Evolutionary conservation across 495 filamentous ascomycete species (phyloP).

Genomic region (Aspergillus funiculosus): DNA sequence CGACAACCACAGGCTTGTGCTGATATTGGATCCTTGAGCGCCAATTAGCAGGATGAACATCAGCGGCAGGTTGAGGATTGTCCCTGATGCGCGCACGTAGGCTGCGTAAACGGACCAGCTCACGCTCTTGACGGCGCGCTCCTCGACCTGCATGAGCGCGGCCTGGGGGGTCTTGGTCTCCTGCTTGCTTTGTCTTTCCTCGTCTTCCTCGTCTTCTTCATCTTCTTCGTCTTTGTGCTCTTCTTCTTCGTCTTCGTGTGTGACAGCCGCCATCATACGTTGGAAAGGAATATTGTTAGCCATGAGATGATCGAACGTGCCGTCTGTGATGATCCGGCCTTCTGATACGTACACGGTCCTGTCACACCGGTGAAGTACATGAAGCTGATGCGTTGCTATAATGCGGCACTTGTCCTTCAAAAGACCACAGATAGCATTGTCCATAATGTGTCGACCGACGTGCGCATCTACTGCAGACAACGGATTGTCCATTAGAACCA

Average conservation of each 20-base stretch:
- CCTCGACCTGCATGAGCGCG: slow-evolving; percentile 82
- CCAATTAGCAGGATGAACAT: slow-evolving; percentile 62
- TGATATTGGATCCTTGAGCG: slow-evolving; percentile 74
- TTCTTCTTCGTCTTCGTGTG: slow-evolving; percentile 62
- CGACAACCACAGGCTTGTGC: slow-evolving; percentile 86
- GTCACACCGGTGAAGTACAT: slow-evolving; percentile 38
- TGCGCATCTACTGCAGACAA: slow-evolving; percentile 96
- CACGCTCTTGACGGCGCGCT: slow-evolving; percentile 56
- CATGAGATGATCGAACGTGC: slow-evolving; percentile 81
- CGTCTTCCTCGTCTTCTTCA: slow-evolving; percentile 65
- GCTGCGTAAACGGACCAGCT: slow-evolving; percentile 86
- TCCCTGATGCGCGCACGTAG: slow-evolving; percentile 84
- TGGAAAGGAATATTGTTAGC: slow-evolving; percentile 72
- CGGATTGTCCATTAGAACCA: slow-evolving; percentile 89
- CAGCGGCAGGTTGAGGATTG: slow-evolving; percentile 50
- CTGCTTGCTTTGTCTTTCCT: too few relatives aligned
- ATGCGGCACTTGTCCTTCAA: slow-evolving; percentile 81
- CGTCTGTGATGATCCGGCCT: slow-evolving; percentile 76
- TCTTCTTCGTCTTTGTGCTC: slow-evolving; percentile 71
- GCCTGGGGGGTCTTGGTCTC: too few relatives aligned
- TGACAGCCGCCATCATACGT: slow-evolving; percentile 57
- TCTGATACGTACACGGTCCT: slow-evolving; percentile 61
- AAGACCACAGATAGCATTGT: slow-evolving; percentile 87
- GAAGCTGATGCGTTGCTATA: slow-evolving; percentile 76
- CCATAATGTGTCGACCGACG: slow-evolving; percentile 87